A percentile compares a stretch with the other conserved stretches of the same genome.
phyloP scores from a whole-genome alignment of 306 rosid species.

The Cucurbita ficifolia region DNA sequence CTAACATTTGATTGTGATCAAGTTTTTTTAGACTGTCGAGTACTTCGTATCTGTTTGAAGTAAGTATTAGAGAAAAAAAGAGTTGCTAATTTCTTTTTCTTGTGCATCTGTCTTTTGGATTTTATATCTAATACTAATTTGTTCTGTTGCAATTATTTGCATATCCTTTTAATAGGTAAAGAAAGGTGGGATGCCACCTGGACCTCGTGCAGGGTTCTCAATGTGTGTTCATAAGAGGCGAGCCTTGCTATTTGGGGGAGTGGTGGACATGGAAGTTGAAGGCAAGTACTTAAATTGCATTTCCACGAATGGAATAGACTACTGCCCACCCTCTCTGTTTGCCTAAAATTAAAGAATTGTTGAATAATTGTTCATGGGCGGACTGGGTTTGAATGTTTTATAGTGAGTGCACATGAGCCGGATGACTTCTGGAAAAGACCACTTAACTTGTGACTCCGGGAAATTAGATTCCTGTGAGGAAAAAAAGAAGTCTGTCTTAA shows the following conservation, averaged over 20 bases:
- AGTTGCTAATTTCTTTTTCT: background rate
- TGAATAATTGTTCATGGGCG: background rate
- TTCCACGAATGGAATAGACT: background rate
- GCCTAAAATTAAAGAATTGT: background rate
- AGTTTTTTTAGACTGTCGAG: background rate
- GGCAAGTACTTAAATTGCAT: slow-evolving; percentile 35
- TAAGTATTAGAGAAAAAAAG: background rate
- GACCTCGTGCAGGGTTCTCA: slow-evolving; percentile 97
- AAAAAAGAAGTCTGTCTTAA: background rate
- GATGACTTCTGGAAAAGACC: background rate
- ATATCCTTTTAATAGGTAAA: slow-evolving; percentile 42
- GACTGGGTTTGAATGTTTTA: background rate
- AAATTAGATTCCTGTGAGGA: background rate
- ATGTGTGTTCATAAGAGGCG: slow-evolving; percentile 89
- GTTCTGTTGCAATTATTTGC: background rate
- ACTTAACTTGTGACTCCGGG: background rate
- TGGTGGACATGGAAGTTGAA: slow-evolving; percentile 89
- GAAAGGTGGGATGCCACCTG: slow-evolving; percentile 97
- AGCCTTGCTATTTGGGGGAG: slow-evolving; percentile 88
- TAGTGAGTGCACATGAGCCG: background rate
- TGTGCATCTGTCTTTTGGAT: background rate
- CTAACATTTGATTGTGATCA: background rate
- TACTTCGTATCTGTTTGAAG: background rate
- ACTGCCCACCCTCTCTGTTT: background rate
- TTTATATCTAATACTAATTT: background rate